Percentiles rank a stretch among this genome's conserved stretches.
Evolutionary conservation across 345 rosid genomes (phyloP).

Genomic region (Isatis tinctoria): DNA sequence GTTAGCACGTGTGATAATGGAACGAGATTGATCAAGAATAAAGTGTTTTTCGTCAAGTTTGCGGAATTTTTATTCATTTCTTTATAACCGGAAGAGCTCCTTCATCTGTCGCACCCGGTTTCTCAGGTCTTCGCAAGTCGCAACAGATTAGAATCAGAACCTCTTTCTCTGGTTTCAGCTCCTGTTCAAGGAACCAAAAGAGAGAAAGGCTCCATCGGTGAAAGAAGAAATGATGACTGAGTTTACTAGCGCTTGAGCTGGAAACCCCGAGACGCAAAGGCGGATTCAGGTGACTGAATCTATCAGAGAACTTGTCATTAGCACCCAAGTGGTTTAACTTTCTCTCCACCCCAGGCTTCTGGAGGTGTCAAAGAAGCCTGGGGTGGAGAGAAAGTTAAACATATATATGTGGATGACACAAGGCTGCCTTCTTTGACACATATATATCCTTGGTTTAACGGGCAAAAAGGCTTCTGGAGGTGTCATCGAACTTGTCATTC

Average conservation of each 20-base stretch:
- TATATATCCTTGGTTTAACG: too few species aligned
- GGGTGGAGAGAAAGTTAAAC: slow-evolving; percentile 41
- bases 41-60: not conserved
- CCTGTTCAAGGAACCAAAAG: slow-evolving; percentile 67
- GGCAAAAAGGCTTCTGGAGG: too few species aligned
- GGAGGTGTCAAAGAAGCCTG: slow-evolving; percentile 86
- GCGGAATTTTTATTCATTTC: slow-evolving; percentile 39
- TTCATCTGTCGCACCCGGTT: slow-evolving; percentile 41
- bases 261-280: slow-evolving; percentile 57
- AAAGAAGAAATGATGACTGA: slow-evolving; percentile 75
- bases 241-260: slow-evolving; percentile 57
- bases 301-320: slow-evolving; percentile 73
- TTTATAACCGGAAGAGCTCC: slow-evolving; percentile 42
- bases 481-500: slow-evolving; percentile 73
- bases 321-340: slow-evolving; percentile 37
- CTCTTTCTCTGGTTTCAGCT: slow-evolving; percentile 77
- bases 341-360: slow-evolving; percentile 99
- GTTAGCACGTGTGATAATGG: too few species aligned
- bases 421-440: too few species aligned
- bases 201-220: slow-evolving; percentile 55
- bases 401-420: too few species aligned
- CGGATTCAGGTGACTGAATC: slow-evolving; percentile 46
- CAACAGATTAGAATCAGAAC: slow-evolving; percentile 53
- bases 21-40: not conserved
- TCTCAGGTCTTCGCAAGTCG: slow-evolving; percentile 67